phyloP scores from a whole-genome alignment of 2,329 filamentous ascomycete genomes.

The Dactylellina cionopaga region DNA sequence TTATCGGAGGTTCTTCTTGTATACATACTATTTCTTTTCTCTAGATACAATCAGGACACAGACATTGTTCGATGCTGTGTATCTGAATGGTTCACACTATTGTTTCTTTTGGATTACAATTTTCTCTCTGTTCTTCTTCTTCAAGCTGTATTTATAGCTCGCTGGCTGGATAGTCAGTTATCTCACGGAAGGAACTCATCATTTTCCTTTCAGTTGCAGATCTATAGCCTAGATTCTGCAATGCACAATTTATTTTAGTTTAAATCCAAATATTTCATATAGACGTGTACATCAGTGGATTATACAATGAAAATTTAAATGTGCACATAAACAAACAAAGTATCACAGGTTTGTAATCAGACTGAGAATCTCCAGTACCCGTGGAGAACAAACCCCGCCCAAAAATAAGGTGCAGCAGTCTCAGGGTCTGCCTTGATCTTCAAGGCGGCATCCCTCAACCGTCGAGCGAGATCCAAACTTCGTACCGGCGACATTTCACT shows the following conservation, averaged over 20 bases:
- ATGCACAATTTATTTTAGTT: background rate
- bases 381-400: background rate
- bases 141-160: no score
- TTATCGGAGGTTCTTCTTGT: background rate
- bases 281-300: no score
- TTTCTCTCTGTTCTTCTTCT: no score
- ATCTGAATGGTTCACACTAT: background rate
- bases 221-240: background rate
- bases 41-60: background rate
- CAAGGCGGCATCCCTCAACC: background rate
- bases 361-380: no score
- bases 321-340: background rate
- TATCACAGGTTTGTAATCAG: background rate
- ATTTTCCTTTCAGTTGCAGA: background rate
- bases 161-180: background rate
- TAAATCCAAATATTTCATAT: no score
- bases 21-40: background rate
- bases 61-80: slow-evolving; percentile 14
- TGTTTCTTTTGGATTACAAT: no score
- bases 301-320: no score
- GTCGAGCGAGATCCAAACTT: background rate
- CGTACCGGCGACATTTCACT: background rate
- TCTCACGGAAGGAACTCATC: background rate
- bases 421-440: background rate
- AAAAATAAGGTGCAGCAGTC: background rate